Percentiles rank a stretch among this genome's conserved stretches.
These are phyloP conservation scores for Ophiostoma tasmaniense DNA, from an alignment of 2,329 filamentous ascomycete species.

Conservation along the genomic window DNA sequence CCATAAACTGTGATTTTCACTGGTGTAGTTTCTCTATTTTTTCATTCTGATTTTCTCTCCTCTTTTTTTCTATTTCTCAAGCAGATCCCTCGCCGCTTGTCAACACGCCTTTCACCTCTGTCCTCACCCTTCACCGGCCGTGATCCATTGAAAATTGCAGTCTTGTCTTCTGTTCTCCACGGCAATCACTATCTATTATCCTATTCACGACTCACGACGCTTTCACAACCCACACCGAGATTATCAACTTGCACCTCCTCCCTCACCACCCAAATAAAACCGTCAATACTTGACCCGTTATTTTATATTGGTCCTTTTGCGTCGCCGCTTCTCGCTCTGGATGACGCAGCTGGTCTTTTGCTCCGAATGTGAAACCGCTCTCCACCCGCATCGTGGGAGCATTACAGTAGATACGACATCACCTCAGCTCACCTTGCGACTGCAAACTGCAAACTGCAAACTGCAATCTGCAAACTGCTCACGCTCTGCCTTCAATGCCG, in stretches of 20 bases:
- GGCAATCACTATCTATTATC: background rate
- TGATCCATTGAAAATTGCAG: background rate
- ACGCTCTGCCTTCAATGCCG: too few relatives aligned
- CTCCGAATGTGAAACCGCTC: slow-evolving; percentile 12
- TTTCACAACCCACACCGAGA: background rate
- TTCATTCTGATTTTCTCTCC: too few relatives aligned
- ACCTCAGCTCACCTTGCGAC: too few relatives aligned
- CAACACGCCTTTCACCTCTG: background rate
- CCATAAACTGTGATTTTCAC: background rate
- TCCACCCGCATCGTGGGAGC: slow-evolving; percentile 11
- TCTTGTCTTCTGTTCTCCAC: background rate
- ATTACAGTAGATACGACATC: too few relatives aligned
- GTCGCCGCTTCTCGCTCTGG: background rate
- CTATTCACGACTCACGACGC: background rate
- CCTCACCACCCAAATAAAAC: background rate
- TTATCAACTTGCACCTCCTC: background rate
- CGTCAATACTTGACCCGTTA: background rate
- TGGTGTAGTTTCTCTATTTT: too few relatives aligned
- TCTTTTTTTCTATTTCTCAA: background rate
- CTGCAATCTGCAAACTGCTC: too few relatives aligned
- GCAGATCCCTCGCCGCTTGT: background rate
- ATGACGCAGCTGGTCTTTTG: slow-evolving; percentile 4
- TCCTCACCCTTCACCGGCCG: background rate
- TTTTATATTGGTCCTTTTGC: background rate
- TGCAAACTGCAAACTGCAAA: too few relatives aligned